Evolutionary conservation across 176 grass and related monocot genomes (phyloP), one percentile per base, ranked within the genome.

Genomic region (Oryza meyeriana): DNA sequence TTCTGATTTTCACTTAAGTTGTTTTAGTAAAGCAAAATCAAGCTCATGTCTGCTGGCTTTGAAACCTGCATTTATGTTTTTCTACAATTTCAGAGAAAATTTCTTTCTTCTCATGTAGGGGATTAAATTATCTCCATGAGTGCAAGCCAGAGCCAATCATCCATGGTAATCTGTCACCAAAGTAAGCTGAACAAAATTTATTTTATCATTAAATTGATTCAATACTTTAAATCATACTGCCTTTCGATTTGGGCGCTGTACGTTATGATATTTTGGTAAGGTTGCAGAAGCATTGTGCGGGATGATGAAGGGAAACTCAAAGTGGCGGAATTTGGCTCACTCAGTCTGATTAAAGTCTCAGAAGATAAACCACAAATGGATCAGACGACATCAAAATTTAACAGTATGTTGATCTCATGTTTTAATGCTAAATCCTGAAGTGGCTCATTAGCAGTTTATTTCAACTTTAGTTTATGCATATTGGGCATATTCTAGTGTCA

Each of bases 121-220:
- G 93, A 71, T 71, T 99, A 63, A 99, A 93, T 77, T 99, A 99
- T 88, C 96, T 99, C 76, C 96, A 99, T 10, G 91, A 99, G 52
- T 94, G 91, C 87, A 99, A 95, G 80, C 91, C 96, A 61, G 93
- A 99, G 30, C 88, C 92, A 71, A 95, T 99, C 61, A 99, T 99
- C 80, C 96, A 99, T 75, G 88, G 86, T 52, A 34, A 88, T 89
- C 72, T 99, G 55, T 88, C 81, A 50, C 81, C 95, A 91, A 94
- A 94, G 95, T 98, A 94, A 98, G 90, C 64, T 83, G 13, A 87
- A 78, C 39, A 31, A 86, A 17, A 71, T 63, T 67, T 61, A 81
- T 69, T 74, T 67, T 18, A 80, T 76, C 59, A 13, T 72, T 77
- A 59, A 77, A 65, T 71, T 70, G 6, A 8, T 57, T 26, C 29